Percentiles rank a stretch among this genome's conserved stretches.
Conservation (phyloP, 148 eudicot genomes). For the Rhododendron simsii region DNA sequence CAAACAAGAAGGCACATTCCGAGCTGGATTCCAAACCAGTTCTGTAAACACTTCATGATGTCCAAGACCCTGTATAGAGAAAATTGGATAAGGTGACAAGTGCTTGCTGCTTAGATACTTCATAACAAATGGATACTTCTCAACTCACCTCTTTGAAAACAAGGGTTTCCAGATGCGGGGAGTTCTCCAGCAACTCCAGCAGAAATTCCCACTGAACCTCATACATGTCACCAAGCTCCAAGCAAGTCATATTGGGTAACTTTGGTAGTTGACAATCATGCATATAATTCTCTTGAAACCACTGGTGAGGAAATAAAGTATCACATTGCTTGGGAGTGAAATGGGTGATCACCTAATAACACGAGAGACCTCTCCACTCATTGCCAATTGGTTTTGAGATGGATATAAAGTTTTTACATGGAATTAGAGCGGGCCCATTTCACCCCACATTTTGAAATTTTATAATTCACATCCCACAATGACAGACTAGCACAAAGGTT, state of each 20-base stretch:
- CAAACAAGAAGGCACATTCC: slow-evolving; percentile 15
- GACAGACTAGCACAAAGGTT: too few relatives aligned
- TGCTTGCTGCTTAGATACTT: background rate
- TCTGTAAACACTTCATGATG: background rate
- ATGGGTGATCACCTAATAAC: too few relatives aligned
- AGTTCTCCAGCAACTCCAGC: background rate
- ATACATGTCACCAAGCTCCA: background rate
- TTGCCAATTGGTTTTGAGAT: too few relatives aligned
- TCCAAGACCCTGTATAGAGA: background rate
- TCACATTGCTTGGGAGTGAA: too few relatives aligned
- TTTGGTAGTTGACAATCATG: background rate
- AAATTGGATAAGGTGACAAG: background rate
- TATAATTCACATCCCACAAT: too few relatives aligned
- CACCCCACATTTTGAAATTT: too few relatives aligned
- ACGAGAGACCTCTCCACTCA: too few relatives aligned
- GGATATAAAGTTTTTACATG: too few relatives aligned
- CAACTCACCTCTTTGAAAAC: background rate
- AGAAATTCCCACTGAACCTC: too few relatives aligned
- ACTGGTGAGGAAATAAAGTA: too few relatives aligned
- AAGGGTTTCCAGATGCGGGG: background rate
- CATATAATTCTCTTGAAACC: background rate
- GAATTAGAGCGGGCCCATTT: too few relatives aligned
- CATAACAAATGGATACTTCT: background rate
- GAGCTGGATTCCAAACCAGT: background rate
- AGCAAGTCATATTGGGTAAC: background rate